A percentile compares a stretch with the other conserved stretches of the same genome.
Conservation (phyloP, 805 yeast species). For the Geotrichum ghanense region DNA sequence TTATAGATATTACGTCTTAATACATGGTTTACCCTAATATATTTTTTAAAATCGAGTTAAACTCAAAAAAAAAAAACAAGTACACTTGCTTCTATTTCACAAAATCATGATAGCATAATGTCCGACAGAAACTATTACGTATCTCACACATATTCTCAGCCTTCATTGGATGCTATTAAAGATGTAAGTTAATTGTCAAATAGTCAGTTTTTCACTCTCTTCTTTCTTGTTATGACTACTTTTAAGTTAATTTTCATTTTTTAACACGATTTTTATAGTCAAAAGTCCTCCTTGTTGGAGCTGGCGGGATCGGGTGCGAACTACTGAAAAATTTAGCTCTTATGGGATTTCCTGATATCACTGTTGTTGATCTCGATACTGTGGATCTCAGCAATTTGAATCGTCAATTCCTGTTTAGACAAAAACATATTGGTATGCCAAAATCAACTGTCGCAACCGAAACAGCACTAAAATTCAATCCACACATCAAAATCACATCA, state of each 20-base stretch:
- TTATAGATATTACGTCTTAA: no score
- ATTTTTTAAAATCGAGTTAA: no score
- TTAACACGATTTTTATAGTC: neutral
- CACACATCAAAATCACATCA: conserved; percentile 57
- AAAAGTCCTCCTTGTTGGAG: conserved; percentile 73
- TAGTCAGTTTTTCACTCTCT: neutral
- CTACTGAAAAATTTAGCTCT: conserved; percentile 67
- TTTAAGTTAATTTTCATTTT: no score
- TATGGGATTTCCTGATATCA: conserved; percentile 77
- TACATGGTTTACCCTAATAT: no score
- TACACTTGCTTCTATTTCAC: no score
- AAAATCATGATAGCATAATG: neutral
- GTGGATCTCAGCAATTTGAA: conserved; percentile 87
- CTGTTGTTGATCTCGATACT: conserved; percentile 90
- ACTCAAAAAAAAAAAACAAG: no score
- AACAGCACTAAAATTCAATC: conserved; percentile 66
- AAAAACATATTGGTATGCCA: conserved; percentile 79
- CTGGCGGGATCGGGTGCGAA: conserved; percentile 97
- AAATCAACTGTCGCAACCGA: conserved; percentile 77
- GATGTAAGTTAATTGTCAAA: neutral
- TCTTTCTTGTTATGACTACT: neutral
- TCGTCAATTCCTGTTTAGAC: conserved; percentile 84
- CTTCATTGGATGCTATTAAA: neutral
- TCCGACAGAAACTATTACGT: neutral
- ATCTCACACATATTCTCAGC: neutral